These are phyloP conservation scores for Trichoderma afroharzianum DNA, from an alignment of 2,329 filamentous ascomycete genomes.

Conservation along the genomic window DNA sequence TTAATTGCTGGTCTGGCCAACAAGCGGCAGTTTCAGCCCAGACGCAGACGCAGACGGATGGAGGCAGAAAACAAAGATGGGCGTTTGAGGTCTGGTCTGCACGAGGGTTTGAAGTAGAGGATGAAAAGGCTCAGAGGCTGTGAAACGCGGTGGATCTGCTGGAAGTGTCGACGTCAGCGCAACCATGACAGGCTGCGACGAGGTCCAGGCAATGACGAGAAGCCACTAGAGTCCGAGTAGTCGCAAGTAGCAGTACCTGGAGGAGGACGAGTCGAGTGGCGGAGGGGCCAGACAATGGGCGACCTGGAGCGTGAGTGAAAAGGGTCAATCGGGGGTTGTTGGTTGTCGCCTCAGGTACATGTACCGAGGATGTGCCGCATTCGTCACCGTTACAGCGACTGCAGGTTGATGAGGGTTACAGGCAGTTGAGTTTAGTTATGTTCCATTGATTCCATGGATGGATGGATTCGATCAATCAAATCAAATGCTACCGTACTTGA, in stretches of 20 bases:
- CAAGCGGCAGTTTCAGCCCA: slow-evolving; percentile 11
- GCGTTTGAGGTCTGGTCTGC: slow-evolving; percentile 7
- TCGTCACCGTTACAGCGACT: background rate
- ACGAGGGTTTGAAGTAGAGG: slow-evolving; percentile 9
- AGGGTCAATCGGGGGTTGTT: background rate
- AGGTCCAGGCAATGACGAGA: slow-evolving; percentile 12
- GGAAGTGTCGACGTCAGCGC: slow-evolving; percentile 49
- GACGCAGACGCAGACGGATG: background rate
- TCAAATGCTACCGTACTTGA: background rate
- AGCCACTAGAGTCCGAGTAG: background rate
- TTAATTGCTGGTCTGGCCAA: slow-evolving; percentile 1
- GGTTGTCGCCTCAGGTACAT: slow-evolving; percentile 16
- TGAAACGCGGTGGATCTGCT: slow-evolving; percentile 33
- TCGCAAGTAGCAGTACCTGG: background rate
- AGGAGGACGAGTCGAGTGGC: background rate
- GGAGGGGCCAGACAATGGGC: slow-evolving; percentile 4
- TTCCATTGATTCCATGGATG: background rate
- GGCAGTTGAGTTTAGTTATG: background rate
- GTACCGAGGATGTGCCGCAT: slow-evolving; percentile 26
- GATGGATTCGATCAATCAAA: background rate
- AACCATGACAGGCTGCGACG: slow-evolving; percentile 24
- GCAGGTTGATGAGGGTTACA: background rate
- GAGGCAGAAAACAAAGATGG: slow-evolving; percentile 20
- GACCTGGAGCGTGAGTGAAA: background rate
- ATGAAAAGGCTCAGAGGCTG: slow-evolving; percentile 26